Conservation (phyloP, 345 rosid species). For the Eucalyptus pumila region DNA sequence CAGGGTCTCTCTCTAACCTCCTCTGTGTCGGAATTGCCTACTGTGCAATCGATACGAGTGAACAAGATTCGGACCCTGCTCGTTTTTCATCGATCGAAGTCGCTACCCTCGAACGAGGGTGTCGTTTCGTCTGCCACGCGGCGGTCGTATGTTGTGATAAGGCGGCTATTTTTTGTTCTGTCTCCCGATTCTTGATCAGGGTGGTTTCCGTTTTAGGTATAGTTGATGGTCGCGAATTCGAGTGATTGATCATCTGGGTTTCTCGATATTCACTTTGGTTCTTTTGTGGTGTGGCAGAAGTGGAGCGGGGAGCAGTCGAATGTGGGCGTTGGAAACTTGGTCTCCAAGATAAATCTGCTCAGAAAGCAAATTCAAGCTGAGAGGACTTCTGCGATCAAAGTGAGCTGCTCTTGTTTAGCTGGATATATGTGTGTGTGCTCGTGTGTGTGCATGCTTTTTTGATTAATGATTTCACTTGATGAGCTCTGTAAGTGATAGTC, state of each 20-base stretch:
- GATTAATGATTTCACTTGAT: neutral
- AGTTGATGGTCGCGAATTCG: neutral
- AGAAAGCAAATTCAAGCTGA: constrained; percentile 69
- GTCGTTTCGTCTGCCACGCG: neutral
- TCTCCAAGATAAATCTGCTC: constrained; percentile 57
- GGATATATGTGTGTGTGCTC: neutral
- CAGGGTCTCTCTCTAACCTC: neutral
- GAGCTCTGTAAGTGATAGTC: neutral
- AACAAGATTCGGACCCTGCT: neutral
- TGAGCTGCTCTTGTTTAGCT: constrained; percentile 6
- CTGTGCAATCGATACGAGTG: neutral
- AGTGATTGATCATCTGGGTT: neutral
- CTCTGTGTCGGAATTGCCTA: neutral
- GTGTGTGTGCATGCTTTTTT: neutral
- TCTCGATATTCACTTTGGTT: neutral
- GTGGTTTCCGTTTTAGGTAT: neutral
- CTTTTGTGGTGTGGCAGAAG: constrained; percentile 19
- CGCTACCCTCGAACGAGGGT: neutral
- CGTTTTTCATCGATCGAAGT: neutral
- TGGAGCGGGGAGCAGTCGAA: constrained; percentile 33
- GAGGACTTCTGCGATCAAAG: constrained; percentile 47
- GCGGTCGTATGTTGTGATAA: neutral
- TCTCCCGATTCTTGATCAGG: neutral
- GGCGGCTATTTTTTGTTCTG: neutral
- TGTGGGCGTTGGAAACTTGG: constrained; percentile 40